Evolutionary conservation across 2,329 filamentous ascomycete genomes (phyloP).

Genomic region (Colletotrichum spinosum): DNA sequence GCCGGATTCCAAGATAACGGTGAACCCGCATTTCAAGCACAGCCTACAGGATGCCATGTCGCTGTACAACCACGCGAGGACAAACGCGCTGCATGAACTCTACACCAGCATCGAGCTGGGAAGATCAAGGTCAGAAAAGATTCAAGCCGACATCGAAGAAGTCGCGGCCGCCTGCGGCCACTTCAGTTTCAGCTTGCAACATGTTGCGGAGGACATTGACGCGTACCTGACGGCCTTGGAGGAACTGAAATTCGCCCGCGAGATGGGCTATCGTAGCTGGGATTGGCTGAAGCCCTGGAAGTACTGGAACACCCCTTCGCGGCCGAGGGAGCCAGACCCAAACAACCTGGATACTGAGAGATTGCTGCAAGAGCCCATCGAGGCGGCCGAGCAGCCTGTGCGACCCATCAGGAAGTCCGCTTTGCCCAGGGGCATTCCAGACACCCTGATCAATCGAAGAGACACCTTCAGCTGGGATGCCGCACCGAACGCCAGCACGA

Average conservation of each 20-base stretch:
- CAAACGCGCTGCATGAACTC: constrained; percentile 79
- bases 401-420: constrained; percentile 65
- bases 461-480: constrained; percentile 69
- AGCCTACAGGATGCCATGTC: constrained; percentile 85
- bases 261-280: constrained; percentile 76
- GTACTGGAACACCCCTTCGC: constrained; percentile 10
- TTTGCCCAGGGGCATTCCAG: constrained; percentile 67
- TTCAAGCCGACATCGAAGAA: constrained; percentile 95
- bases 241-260: constrained; percentile 80
- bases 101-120: constrained; percentile 84
- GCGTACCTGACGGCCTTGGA: constrained; percentile 86
- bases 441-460: constrained; percentile 62
- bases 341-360: constrained; percentile 58
- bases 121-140: constrained; percentile 74
- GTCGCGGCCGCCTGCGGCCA: constrained; percentile 98
- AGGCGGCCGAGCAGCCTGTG: constrained; percentile 47
- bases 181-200: constrained; percentile 91
- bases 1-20: constrained; percentile 74
- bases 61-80: constrained; percentile 81
- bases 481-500: constrained; percentile 58
- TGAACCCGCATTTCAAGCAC: constrained; percentile 83
- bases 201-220: constrained; percentile 91
- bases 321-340: constrained; percentile 27
- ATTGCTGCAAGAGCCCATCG: constrained; percentile 46
- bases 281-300: constrained; percentile 88